These are phyloP conservation scores for Exophiala dermatitidis DNA, from an alignment of 2,329 filamentous ascomycete species.

Conservation along the genomic window DNA sequence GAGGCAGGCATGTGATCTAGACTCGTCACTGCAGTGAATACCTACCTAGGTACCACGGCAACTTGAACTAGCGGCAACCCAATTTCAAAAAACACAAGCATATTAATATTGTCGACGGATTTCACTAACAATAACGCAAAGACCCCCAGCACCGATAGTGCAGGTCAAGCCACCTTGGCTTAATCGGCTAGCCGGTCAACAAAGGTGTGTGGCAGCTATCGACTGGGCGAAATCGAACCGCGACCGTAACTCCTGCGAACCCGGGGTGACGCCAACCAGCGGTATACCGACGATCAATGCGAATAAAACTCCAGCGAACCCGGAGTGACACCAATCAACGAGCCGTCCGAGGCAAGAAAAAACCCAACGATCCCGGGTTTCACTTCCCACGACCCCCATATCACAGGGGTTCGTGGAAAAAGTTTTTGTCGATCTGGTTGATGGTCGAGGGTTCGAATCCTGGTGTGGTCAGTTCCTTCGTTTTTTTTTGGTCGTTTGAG, in stretches of 20 bases:
- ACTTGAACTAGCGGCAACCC: too few relatives aligned
- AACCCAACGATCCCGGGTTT: not conserved
- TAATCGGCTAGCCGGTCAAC: not conserved
- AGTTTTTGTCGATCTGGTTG: not conserved
- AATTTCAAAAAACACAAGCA: not conserved
- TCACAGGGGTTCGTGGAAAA: not conserved
- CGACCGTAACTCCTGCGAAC: not conserved
- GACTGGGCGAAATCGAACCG: not conserved
- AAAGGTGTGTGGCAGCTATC: not conserved
- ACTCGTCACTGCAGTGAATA: too few relatives aligned
- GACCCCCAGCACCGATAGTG: slow-evolving; percentile 1
- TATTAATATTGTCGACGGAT: not conserved
- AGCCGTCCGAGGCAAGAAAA: not conserved
- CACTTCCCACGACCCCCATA: not conserved
- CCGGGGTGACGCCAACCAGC: not conserved
- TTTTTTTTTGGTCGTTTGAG: not conserved
- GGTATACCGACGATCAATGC: too few relatives aligned
- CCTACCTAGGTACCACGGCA: too few relatives aligned
- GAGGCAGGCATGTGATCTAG: too few relatives aligned
- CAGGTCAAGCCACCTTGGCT: not conserved
- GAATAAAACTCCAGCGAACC: not conserved
- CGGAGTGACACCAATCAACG: not conserved
- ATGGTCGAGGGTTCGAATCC: not conserved
- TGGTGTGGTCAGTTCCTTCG: not conserved
- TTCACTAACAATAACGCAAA: not conserved